Percentiles rank a stretch among this genome's conserved stretches.
These are phyloP conservation scores for Rhodotorula babjevae DNA, from an alignment of 768 basidiomycete species.

Conservation along the genomic window DNA sequence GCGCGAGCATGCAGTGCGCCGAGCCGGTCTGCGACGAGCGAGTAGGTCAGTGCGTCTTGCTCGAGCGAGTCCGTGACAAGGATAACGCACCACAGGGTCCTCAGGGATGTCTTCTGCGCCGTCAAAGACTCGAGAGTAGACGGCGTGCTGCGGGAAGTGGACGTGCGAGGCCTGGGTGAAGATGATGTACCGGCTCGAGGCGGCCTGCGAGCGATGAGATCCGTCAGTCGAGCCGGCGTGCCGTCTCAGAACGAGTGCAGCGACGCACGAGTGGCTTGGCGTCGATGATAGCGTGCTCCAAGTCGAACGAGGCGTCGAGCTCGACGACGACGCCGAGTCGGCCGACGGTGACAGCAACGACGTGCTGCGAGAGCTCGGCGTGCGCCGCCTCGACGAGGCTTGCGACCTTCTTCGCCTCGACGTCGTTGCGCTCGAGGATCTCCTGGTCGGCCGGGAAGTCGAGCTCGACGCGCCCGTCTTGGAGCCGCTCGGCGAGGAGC, in stretches of 20 bases:
- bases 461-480: slow-evolving; percentile 35
- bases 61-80: neutral
- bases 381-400: neutral
- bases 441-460: slow-evolving; percentile 39
- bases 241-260: fast-evolving
- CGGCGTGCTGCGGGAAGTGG: slow-evolving; percentile 16
- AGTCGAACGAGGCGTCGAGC: neutral
- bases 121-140: slow-evolving; percentile 45
- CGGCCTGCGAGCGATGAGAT: neutral
- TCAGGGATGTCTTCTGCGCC: slow-evolving; percentile 37
- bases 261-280: neutral
- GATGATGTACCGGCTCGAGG: slow-evolving; percentile 8
- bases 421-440: neutral
- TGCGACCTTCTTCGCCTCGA: neutral
- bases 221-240: no score
- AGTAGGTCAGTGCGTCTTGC: neutral
- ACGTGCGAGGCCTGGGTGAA: slow-evolving; percentile 24
- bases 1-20: slow-evolving; percentile 43
- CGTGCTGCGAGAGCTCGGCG: no score
- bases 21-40: slow-evolving; percentile 38
- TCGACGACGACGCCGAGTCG: slow-evolving; percentile 14
- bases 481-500: slow-evolving; percentile 28
- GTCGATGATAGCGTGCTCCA: neutral
- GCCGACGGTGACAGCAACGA: neutral
- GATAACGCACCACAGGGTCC: slow-evolving; percentile 42